These are phyloP conservation scores for Ganoderma boninense DNA, from an alignment of 1,284 basidiomycete species.

Conservation along the genomic window DNA sequence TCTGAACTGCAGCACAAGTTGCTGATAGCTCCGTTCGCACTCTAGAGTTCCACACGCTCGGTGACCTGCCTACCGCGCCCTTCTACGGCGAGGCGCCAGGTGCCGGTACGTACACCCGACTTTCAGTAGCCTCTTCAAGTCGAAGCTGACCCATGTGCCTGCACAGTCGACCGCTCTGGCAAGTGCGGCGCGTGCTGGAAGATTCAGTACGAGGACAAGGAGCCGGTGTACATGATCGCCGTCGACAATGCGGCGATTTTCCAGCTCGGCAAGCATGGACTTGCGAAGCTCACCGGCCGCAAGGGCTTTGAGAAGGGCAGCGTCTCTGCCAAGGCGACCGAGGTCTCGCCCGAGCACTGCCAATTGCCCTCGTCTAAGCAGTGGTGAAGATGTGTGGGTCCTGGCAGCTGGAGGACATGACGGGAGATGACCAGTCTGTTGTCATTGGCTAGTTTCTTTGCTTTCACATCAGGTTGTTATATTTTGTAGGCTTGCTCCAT, in stretches of 20 bases:
- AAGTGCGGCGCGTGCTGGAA: slow-evolving; percentile 8
- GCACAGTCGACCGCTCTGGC: not conserved
- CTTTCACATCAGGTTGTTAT: not conserved
- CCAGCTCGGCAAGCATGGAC: not conserved
- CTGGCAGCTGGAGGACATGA: too few relatives aligned
- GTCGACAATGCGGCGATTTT: slow-evolving; percentile 6
- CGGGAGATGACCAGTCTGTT: too few relatives aligned
- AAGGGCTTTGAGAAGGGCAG: not conserved
- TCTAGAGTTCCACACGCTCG: not conserved
- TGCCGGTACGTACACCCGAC: not conserved
- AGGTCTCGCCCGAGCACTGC: slow-evolving; percentile 1
- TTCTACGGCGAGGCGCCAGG: slow-evolving; percentile 2
- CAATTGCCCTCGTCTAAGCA: not conserved
- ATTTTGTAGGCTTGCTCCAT: slow-evolving; percentile 15
- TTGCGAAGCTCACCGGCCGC: not conserved
- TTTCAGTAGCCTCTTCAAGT: too few relatives aligned
- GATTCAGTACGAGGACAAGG: not conserved
- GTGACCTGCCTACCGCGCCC: not conserved
- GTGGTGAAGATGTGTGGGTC: not conserved
- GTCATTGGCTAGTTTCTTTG: not conserved
- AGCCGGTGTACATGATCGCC: not conserved
- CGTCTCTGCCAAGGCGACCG: not conserved
- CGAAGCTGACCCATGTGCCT: not conserved
- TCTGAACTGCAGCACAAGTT: too few relatives aligned
- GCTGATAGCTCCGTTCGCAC: not conserved